These are phyloP conservation scores for Eimeria falciformis DNA, from an alignment of 169 alveolate species.

Conservation along the genomic window DNA sequence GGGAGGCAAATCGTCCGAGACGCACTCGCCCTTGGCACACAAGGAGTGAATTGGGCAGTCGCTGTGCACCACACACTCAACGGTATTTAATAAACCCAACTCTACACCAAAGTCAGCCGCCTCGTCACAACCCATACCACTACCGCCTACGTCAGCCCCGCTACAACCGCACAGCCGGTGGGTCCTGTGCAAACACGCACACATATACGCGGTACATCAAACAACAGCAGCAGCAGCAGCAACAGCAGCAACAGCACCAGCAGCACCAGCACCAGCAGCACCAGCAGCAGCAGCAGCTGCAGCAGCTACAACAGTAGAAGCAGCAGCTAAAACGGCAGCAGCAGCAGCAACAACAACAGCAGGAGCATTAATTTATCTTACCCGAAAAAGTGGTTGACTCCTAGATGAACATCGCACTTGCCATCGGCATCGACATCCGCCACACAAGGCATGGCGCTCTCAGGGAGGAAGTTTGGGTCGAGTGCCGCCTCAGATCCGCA, in stretches of 20 bases:
- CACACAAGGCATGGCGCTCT: conserved; percentile 83
- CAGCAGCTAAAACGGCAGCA: neutral
- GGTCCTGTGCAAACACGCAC: conserved; percentile 62
- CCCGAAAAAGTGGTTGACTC: conserved; percentile 79
- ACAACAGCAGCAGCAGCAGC: too few species aligned
- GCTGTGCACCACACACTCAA: conserved; percentile 65
- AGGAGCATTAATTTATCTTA: too few species aligned
- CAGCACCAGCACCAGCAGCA: conserved; percentile 16
- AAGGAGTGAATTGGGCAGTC: conserved; percentile 69
- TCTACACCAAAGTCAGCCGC: conserved; percentile 83
- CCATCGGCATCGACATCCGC: conserved; percentile 81
- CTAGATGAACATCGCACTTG: conserved; percentile 82
- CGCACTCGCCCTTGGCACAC: conserved; percentile 81
- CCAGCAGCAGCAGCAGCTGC: conserved; percentile 5
- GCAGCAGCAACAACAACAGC: too few species aligned
- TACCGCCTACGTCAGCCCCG: too few species aligned
- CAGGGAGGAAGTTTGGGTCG: conserved; percentile 81
- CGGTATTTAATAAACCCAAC: conserved; percentile 80
- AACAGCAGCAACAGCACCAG: neutral
- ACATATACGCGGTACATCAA: too few species aligned
- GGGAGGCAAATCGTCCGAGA: conserved; percentile 80
- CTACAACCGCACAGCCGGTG: conserved; percentile 85
- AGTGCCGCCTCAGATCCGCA: conserved; percentile 84
- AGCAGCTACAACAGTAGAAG: neutral
- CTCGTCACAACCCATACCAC: conserved; percentile 85